Evolutionary conservation across 495 filamentous ascomycete species (phyloP), one percentile per base, ranked within the genome.

Genomic region (Penicillium simplicissimum): DNA sequence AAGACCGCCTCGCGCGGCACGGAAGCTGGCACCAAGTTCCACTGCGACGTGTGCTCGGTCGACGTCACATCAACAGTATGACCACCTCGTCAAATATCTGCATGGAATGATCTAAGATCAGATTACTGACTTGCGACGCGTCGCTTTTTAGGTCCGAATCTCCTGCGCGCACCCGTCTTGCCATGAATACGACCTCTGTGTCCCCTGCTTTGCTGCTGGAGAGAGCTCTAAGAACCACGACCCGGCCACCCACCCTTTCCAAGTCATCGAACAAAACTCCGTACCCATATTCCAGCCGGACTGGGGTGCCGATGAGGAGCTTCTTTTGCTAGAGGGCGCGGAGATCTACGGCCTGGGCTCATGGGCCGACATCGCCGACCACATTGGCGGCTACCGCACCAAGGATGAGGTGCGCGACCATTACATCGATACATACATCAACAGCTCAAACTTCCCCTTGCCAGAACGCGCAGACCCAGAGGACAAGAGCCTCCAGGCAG

Each of bases 331-430:
- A 23, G 96, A 99, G 75, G 95, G 95, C 15, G 91, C 92, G n/a
- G 96, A 99, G 72, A 96, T 90, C 59, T 99, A 99, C 71, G 95
- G 95, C 0, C 79, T 99, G 49, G 95, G 95, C 8, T 97, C 93
- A 6, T 99, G 95, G 95, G 92, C 92, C 21, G 95, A 99, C 69
- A 93, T 99, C 55, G 93, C 95, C 36, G 93, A 99, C 68, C 95
- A 99, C 71, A 97, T 99, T 59, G 95, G 95, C 15, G 95, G 95
- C 17, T 97, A 89, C 66, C 88, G 95, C 47, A 87, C 85, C 59
- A 99, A 96, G 72, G 94, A 97, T 62, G 95, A 99, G 70, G 96
- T 98, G 19, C 83, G 90, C 34, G 88, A 96, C 58, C 95, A 99
- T 66, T 99, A 98, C 67, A 82, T 92, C 63, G 83, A 90, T 57